phyloP scores from a whole-genome alignment of 140 eudicot genomes.

The Anethum foeniculum region DNA sequence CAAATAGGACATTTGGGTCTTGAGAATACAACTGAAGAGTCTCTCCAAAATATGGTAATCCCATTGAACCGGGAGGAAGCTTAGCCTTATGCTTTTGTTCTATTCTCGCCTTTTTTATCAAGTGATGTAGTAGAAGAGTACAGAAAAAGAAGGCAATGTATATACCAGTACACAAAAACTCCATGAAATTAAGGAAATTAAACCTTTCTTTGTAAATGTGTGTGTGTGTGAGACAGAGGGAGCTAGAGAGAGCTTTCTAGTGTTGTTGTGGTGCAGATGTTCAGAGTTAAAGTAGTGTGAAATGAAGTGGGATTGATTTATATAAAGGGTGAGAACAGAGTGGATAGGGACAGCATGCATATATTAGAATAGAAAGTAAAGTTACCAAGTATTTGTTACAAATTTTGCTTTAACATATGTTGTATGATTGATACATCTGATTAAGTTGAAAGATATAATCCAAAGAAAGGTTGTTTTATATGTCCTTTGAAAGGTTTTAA shows the following conservation, averaged over 20 bases:
- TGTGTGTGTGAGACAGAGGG: neutral
- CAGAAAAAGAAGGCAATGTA: conserved; percentile 36
- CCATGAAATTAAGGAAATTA: conserved; percentile 19
- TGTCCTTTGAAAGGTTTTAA: neutral
- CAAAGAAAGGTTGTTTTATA: neutral
- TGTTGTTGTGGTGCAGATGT: neutral
- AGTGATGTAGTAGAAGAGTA: conserved; percentile 31
- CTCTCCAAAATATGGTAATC: conserved; percentile 78
- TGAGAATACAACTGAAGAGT: conserved; percentile 70
- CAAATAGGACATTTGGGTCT: conserved; percentile 58
- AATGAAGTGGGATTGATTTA: neutral
- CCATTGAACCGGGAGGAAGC: conserved; percentile 88
- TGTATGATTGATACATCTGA: neutral
- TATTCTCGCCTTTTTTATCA: conserved; percentile 31
- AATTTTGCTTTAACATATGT: neutral
- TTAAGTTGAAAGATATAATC: neutral
- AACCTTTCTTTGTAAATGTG: neutral
- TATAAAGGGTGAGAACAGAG: conserved; percentile 7
- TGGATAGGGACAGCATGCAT: neutral
- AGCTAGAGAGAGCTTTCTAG: neutral
- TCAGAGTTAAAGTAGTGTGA: neutral
- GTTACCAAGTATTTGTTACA: conserved; percentile 5
- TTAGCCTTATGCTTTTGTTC: conserved; percentile 25
- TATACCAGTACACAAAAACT: conserved; percentile 28
- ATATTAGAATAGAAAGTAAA: neutral